Evolutionary conservation across 1,139 yeast species (phyloP).

Genomic region (Yamadazyma friedrichii): DNA sequence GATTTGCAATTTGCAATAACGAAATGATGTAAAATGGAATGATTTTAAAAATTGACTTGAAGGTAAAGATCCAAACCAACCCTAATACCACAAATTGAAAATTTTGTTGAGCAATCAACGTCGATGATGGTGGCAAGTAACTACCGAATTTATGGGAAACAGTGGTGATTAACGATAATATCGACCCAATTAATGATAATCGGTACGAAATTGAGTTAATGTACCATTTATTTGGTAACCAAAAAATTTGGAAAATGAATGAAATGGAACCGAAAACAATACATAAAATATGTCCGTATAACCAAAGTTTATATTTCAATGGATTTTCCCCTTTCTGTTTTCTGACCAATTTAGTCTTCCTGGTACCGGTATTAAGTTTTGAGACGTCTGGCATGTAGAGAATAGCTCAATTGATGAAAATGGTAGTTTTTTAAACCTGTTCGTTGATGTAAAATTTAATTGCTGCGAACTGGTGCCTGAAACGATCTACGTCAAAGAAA

Average conservation of each 20-base stretch:
- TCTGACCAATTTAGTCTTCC: constrained; percentile 38
- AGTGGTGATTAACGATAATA: constrained; percentile 53
- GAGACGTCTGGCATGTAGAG: constrained; percentile 9
- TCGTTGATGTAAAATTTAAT: background rate
- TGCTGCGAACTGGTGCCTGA: constrained; percentile 4
- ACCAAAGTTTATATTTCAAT: constrained; percentile 54
- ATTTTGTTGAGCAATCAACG: constrained; percentile 65
- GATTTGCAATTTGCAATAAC: constrained; percentile 50
- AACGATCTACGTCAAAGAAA: background rate
- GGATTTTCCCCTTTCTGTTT: constrained; percentile 39
- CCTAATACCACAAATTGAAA: constrained; percentile 62
- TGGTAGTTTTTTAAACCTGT: too few relatives aligned
- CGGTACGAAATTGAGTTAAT: constrained; percentile 51
- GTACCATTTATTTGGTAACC: constrained; percentile 44
- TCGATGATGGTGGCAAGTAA: constrained; percentile 53
- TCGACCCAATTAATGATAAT: constrained; percentile 54
- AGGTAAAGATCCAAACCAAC: constrained; percentile 58
- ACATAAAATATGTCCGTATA: constrained; percentile 56
- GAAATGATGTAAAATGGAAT: constrained; percentile 60
- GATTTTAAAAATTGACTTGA: constrained; percentile 64
- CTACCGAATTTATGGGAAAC: constrained; percentile 58
- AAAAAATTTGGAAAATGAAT: constrained; percentile 44
- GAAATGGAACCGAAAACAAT: constrained; percentile 51
- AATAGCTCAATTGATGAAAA: background rate
- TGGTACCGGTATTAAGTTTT: constrained; percentile 8